phyloP scores from a whole-genome alignment of 164 flowering plant species.

The Sedum album region DNA sequence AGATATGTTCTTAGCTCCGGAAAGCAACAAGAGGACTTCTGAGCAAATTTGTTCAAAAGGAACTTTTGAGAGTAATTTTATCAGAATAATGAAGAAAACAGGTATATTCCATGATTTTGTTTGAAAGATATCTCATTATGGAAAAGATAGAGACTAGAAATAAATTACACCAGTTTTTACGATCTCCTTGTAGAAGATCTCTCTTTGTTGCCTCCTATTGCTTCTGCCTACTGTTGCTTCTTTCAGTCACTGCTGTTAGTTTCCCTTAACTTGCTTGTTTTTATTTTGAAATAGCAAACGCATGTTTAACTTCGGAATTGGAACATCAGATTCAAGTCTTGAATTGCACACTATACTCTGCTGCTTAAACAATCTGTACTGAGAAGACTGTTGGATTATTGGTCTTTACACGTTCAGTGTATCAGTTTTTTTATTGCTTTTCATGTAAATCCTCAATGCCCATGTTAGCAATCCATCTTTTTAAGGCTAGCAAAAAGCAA shows the following conservation, averaged over 20 bases:
- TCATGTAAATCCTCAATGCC: not conserved
- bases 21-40: conserved; percentile 15
- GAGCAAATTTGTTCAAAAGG: not conserved
- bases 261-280: not conserved
- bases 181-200: not conserved
- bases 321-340: not conserved
- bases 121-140: too few species aligned
- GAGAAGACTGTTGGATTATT: not conserved
- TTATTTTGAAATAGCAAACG: not conserved
- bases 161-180: not conserved
- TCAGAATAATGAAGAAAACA: not conserved
- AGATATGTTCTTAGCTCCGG: conserved; percentile 55
- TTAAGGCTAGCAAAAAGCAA: not conserved
- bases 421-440: not conserved
- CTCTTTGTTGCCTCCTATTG: not conserved
- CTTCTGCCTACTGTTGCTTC: not conserved
- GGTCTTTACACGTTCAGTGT: not conserved
- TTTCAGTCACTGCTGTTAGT: not conserved
- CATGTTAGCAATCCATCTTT: not conserved
- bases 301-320: not conserved
- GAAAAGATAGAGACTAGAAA: not conserved
- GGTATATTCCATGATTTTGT: not conserved
- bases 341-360: not conserved
- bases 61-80: not conserved
- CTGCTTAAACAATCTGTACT: not conserved